Base-by-base conservation (phyloP, 2,329 filamentous ascomycete genomes). In the Esteya vermicola region DNA sequence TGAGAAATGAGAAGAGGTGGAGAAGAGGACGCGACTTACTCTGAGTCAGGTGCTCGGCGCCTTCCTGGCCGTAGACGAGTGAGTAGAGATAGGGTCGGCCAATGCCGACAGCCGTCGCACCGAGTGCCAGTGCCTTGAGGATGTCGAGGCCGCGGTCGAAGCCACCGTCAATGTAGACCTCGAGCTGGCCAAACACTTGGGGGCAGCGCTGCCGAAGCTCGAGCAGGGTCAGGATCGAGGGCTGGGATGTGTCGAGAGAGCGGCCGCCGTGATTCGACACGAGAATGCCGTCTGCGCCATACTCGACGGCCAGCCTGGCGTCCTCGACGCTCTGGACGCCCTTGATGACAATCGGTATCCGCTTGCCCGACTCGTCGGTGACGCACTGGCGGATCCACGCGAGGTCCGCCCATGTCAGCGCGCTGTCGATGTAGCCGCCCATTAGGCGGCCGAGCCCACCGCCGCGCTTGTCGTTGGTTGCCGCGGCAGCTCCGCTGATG, bases 221-320 rank as follows among this genome's bases (percentile, higher is more conserved):
- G 4, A 63, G 56, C 38, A 63, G 51, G 2, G 56, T 57, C 31
- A 62, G 50, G 9, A 62, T 49, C 9, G 60, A 52, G 0, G 60
- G 59, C 46, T 51, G 58, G 42, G 46, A 68, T 53, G 54, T 67
- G 32, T 75, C 71, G 2, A 72, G 56, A 2, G 69, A 68, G 22
- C 72, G 57, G 4, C 72, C 72, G 16, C 72, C 72, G 41, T 76
- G 72, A 44, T 76, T 77, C 44, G 65, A 71, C 26, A 77, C 47
- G 42, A 73, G 52, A 35, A 76, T 68, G 1, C 70, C 71, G 42
- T 72, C 63, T 36, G 68, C 57, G 0, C 68, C 69, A 40, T 60
- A 54, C 33, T 65, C 53, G 40, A 67, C 60, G 0, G 72, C 70
- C 28, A 61, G 49, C 13, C 59, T 60, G 1, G 72, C 71, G 49